Conservation (phyloP, 2,329 filamentous ascomycete species). For the Chaetothyriales sp. region DNA sequence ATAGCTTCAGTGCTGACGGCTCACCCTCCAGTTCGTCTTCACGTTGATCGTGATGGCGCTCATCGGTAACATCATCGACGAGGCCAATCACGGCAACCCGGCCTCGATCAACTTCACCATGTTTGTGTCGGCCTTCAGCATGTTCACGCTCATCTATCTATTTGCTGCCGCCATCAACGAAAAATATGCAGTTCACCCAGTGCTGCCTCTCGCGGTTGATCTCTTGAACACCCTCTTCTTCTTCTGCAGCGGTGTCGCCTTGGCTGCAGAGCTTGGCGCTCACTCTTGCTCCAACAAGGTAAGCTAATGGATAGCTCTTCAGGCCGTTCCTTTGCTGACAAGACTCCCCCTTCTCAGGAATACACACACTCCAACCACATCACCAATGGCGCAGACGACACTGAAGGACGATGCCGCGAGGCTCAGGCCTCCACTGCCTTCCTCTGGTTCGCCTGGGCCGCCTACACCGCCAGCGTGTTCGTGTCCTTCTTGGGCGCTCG, state of each 20-base stretch:
- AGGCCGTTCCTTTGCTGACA: not conserved
- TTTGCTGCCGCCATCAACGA: constrained; percentile 28
- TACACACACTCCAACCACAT: constrained; percentile 31
- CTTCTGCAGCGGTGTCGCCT: constrained; percentile 33
- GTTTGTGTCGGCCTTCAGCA: constrained; percentile 33
- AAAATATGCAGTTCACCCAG: constrained; percentile 27
- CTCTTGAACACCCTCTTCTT: constrained; percentile 34
- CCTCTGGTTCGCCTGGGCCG: constrained; percentile 36
- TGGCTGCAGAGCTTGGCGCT: constrained; percentile 31
- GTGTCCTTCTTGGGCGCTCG: constrained; percentile 26
- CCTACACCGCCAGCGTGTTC: constrained; percentile 28
- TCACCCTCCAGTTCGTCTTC: constrained; percentile 48
- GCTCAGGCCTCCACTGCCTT: constrained; percentile 37
- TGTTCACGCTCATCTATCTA: constrained; percentile 35
- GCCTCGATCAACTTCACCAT: constrained; percentile 42
- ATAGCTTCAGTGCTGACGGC: too few species aligned
- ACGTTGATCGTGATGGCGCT: constrained; percentile 46
- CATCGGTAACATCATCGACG: constrained; percentile 17
- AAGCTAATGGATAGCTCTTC: constrained; percentile 18
- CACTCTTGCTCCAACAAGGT: constrained; percentile 34
- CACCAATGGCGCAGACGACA: constrained; percentile 27
- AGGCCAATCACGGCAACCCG: constrained; percentile 26
- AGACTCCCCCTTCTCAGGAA: constrained; percentile 16
- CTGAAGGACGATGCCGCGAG: constrained; percentile 33
- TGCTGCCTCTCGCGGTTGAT: constrained; percentile 31